Conservation (phyloP, 2,329 filamentous ascomycete genomes). For the Fusarium guadeloupense region DNA sequence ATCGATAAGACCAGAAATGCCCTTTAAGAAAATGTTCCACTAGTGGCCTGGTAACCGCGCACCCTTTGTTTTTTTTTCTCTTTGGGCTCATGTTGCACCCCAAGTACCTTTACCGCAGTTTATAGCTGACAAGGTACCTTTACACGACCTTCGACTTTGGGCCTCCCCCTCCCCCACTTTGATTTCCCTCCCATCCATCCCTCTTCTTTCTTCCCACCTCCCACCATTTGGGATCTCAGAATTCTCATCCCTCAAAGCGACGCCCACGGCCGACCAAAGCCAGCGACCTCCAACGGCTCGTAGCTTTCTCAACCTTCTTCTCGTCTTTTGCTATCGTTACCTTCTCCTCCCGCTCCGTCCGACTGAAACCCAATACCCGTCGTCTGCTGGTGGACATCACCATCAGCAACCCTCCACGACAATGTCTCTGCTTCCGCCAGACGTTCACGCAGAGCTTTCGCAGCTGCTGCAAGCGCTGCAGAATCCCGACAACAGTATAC, state of each 20-base stretch:
- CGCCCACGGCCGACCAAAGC: constrained; percentile 29
- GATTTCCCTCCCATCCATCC: constrained; percentile 37
- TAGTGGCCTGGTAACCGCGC: constrained; percentile 25
- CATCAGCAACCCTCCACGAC: constrained; percentile 41
- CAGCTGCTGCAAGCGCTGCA: constrained; percentile 90
- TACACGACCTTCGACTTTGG: constrained; percentile 24
- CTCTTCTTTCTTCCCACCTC: constrained; percentile 40
- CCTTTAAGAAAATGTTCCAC: constrained; percentile 24
- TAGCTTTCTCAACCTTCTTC: constrained; percentile 25
- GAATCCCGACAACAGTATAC: constrained; percentile 85
- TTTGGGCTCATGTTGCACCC: constrained; percentile 20
- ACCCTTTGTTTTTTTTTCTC: constrained; percentile 34
- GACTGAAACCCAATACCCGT: constrained; percentile 26
- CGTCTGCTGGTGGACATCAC: constrained; percentile 46
- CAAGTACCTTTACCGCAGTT: constrained; percentile 23
- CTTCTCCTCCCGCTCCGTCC: constrained; percentile 4
- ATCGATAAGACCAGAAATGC: constrained; percentile 8
- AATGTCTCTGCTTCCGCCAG: constrained; percentile 88
- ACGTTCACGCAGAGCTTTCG: constrained; percentile 83
- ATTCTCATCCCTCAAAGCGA: constrained; percentile 34
- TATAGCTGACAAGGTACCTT: constrained; percentile 12
- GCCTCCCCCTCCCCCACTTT: constrained; percentile 43
- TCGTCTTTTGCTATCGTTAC: constrained; percentile 3
- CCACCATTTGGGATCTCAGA: constrained; percentile 39
- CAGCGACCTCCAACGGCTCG: constrained; percentile 31